phyloP scores from a whole-genome alignment of 768 basidiomycete genomes.

The Kwoniella sp. region DNA sequence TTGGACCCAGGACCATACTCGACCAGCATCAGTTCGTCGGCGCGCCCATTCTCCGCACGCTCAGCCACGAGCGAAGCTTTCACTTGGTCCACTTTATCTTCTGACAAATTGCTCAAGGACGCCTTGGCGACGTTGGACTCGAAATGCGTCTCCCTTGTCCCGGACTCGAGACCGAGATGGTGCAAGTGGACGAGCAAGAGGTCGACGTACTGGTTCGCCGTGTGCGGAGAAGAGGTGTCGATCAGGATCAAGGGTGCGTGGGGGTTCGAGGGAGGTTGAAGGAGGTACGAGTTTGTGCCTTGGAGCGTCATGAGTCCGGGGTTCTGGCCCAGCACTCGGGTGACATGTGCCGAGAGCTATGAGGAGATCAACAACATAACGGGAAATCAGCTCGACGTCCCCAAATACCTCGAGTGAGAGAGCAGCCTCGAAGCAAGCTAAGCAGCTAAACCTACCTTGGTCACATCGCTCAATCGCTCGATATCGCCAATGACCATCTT shows the following conservation, averaged over 20 bases:
- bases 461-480: slow-evolving; percentile 37
- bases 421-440: neutral
- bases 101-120: slow-evolving; percentile 24
- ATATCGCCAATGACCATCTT: slow-evolving; percentile 31
- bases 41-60: slow-evolving; percentile 27
- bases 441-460: slow-evolving; percentile 39
- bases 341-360: slow-evolving; percentile 51
- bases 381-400: neutral
- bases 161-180: slow-evolving; percentile 47
- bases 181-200: slow-evolving; percentile 41
- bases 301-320: slow-evolving; percentile 50
- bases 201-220: slow-evolving; percentile 45
- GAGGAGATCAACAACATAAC: neutral
- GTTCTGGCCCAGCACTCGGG: slow-evolving; percentile 48
- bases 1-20: slow-evolving; percentile 38
- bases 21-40: slow-evolving; percentile 18
- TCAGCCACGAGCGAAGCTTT: slow-evolving; percentile 28
- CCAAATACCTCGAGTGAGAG: neutral
- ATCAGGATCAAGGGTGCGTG: slow-evolving; percentile 47
- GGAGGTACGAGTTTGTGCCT: slow-evolving; percentile 53
- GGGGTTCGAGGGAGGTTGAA: slow-evolving; percentile 48
- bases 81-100: slow-evolving; percentile 28
- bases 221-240: slow-evolving; percentile 52
- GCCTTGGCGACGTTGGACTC: slow-evolving; percentile 29
- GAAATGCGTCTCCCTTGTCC: slow-evolving; percentile 45